phyloP scores from a whole-genome alignment of 2,329 filamentous ascomycete genomes.

The Epicoccum nigrum region DNA sequence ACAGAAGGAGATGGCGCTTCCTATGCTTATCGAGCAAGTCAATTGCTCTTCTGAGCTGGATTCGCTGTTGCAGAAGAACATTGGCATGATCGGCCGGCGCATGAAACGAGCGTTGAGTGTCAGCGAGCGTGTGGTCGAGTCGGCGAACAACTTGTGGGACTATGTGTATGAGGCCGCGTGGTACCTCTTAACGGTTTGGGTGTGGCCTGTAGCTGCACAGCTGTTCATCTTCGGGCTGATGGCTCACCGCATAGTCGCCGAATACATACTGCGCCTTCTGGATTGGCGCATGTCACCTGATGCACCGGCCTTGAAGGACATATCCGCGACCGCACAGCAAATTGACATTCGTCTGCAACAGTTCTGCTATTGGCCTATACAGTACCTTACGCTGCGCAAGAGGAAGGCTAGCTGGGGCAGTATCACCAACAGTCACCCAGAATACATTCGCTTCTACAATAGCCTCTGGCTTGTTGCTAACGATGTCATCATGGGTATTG shows the following conservation, averaged over 20 bases:
- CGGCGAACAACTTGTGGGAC: constrained; percentile 84
- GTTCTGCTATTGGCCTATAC: constrained; percentile 98
- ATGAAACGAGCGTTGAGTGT: constrained; percentile 87
- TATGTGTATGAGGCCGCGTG: constrained; percentile 72
- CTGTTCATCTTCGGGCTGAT: constrained; percentile 80
- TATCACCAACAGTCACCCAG: constrained; percentile 90
- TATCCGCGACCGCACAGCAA: constrained; percentile 95
- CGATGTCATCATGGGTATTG: constrained; percentile 98
- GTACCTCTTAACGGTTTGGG: constrained; percentile 73
- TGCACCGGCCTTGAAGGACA: constrained; percentile 86
- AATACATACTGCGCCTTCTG: constrained; percentile 76
- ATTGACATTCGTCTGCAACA: constrained; percentile 96
- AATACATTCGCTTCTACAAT: constrained; percentile 99
- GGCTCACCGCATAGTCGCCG: constrained; percentile 78
- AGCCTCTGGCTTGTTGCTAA: constrained; percentile 98
- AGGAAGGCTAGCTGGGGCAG: constrained; percentile 94
- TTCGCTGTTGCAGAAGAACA: constrained; percentile 84
- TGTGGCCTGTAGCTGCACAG: constrained; percentile 75
- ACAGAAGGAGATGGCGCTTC: constrained; percentile 79
- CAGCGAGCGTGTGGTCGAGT: constrained; percentile 91
- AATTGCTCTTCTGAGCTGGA: constrained; percentile 96
- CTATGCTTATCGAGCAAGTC: constrained; percentile 86
- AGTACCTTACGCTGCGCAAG: constrained; percentile 89
- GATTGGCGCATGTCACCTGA: constrained; percentile 81
- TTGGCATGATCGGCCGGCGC: constrained; percentile 79